These are phyloP conservation scores for Chenopodium suecicum DNA, from an alignment of 148 eudicot species.

Conservation along the genomic window DNA sequence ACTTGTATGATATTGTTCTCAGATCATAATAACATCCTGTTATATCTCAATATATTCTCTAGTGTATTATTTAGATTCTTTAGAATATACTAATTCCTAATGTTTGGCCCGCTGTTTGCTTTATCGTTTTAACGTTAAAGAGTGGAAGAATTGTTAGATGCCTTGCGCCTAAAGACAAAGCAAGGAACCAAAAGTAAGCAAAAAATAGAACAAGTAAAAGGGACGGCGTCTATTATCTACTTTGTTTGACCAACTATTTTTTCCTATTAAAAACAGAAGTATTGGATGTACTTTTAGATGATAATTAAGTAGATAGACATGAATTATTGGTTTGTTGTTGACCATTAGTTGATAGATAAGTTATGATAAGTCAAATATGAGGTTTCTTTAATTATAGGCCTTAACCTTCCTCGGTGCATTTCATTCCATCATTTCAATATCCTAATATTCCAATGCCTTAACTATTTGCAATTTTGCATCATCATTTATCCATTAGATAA, in stretches of 20 bases:
- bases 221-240: not conserved
- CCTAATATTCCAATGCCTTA: too few species aligned
- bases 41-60: too few species aligned
- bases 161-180: not conserved
- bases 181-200: not conserved
- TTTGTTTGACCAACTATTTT: not conserved
- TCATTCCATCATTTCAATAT: too few species aligned
- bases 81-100: too few species aligned
- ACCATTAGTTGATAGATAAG: not conserved
- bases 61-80: too few species aligned
- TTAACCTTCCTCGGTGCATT: not conserved
- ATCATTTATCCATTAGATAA: too few species aligned
- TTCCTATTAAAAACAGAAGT: not conserved
- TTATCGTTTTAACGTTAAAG: too few species aligned
- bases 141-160: not conserved
- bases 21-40: too few species aligned
- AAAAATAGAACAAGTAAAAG: not conserved
- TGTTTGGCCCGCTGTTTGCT: too few species aligned
- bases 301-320: not conserved
- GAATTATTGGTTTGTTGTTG: constrained; percentile 8
- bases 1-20: too few species aligned
- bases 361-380: not conserved
- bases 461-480: too few species aligned
- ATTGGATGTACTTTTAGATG: not conserved
- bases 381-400: not conserved